Base-by-base conservation (phyloP, 1,284 basidiomycete genomes). In the Schizophyllum commune region DNA sequence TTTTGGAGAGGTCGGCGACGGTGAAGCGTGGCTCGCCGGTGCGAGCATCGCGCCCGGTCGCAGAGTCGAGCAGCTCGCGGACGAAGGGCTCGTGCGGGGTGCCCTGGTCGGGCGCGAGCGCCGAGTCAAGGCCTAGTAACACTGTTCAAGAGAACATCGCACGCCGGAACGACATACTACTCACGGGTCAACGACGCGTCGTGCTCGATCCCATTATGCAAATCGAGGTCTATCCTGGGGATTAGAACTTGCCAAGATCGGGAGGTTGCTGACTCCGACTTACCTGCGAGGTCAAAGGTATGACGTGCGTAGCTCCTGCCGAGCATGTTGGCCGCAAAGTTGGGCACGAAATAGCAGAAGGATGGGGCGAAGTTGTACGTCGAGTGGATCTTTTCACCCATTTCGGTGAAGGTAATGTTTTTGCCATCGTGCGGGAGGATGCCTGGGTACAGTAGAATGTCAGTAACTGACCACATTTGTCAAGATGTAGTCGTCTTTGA, bases 161-260 rank as follows among this genome's bases (percentile, higher is more conserved):
- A n/a, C 22, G 20, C 20, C 1, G 11, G 58, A 21, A 47, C 39
- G 20, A 47, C 54, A 32, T 56, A 52, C 17, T 32, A 78, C 83
- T 59, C 69, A 91, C 89, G 81, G 51, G 81, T 80, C 27, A 92
- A 74, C 2, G 88, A 91, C 0, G 77, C 89, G 65, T 91, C 89
- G 65, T 91, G 89, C 66, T 91, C 89, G 62, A 91, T 91, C 9
- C 84, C 84, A 65, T 90, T 91, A 70, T 91, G 89, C 32, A 86
- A 70, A 66, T 81, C 78, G 51, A 91, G 75, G 58, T 91, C 88
- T 13, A 5, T 27, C 27, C 27, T 27, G 27, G 27, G 27, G 2
- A 5, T 27, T 27, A 27, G 5, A 27, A 74, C 71, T 21, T 5
- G 27, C 5, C 27, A 27, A 3, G 5, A 2, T 22, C 58, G 58